Conservation (phyloP, 805 yeast genomes). For the Zygoascus tannicola region DNA sequence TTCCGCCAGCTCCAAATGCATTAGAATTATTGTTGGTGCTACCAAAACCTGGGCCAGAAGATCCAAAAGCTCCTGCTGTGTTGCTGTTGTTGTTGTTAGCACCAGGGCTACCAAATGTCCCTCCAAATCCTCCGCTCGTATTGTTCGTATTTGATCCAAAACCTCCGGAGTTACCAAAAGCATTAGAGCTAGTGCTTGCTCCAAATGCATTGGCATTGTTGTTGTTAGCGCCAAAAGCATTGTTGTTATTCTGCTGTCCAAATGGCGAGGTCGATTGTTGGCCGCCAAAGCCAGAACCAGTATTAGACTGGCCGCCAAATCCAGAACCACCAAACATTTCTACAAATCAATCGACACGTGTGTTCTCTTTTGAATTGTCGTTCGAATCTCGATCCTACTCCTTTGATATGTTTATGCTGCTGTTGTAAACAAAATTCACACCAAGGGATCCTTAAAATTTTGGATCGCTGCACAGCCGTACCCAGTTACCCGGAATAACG, state of each 20-base stretch:
- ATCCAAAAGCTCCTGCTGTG: background rate
- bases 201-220: background rate
- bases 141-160: background rate
- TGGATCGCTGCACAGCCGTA: too few relatives aligned
- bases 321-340: too few relatives aligned
- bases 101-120: background rate
- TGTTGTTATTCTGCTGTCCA: background rate
- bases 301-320: too few relatives aligned
- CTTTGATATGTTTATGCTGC: too few relatives aligned
- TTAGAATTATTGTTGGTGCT: background rate
- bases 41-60: background rate
- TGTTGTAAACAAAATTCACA: too few relatives aligned
- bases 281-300: too few relatives aligned
- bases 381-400: too few relatives aligned
- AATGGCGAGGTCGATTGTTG: background rate
- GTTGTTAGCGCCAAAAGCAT: background rate
- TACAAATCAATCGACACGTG: too few relatives aligned
- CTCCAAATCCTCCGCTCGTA: background rate
- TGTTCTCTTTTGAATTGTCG: too few relatives aligned
- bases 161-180: background rate
- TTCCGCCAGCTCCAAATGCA: constrained; percentile 4
- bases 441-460: too few relatives aligned
- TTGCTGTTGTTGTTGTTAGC: constrained; percentile 1
- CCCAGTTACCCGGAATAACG: too few relatives aligned
- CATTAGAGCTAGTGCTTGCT: background rate